phyloP scores from a whole-genome alignment of 2,329 filamentous ascomycete species.

The Zymoseptoria ardabiliae region DNA sequence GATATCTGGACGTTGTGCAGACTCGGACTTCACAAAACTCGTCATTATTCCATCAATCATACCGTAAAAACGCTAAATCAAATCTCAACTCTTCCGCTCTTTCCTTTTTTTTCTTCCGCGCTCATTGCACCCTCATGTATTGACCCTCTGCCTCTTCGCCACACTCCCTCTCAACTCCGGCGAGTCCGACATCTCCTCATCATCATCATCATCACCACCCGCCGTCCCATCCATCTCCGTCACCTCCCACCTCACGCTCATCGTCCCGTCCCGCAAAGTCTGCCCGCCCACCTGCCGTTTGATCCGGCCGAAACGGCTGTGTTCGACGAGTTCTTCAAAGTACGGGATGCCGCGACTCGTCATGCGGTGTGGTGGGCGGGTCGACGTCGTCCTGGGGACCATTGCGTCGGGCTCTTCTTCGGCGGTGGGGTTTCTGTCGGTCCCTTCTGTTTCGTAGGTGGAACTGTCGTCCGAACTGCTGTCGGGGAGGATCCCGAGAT shows the following conservation, averaged over 20 bases:
- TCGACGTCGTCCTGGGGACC: constrained; percentile 4
- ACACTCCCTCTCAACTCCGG: background rate
- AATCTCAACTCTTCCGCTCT: background rate
- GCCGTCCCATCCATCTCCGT: constrained; percentile 49
- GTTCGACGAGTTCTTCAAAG: constrained; percentile 76
- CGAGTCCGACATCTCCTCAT: constrained; percentile 1
- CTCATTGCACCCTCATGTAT: constrained; percentile 4
- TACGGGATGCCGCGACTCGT: constrained; percentile 60
- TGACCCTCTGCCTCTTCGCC: constrained; percentile 18
- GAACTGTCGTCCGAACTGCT: constrained; percentile 22
- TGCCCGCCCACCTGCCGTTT: constrained; percentile 55
- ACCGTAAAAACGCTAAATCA: background rate
- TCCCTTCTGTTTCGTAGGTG: constrained; percentile 21
- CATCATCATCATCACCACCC: constrained; percentile 14
- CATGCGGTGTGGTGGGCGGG: constrained; percentile 16
- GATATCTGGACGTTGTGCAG: too few species aligned
- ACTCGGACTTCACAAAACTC: too few species aligned
- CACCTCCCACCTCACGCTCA: constrained; percentile 75
- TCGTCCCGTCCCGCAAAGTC: constrained; percentile 54
- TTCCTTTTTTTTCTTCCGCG: too few species aligned
- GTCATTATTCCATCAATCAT: too few species aligned
- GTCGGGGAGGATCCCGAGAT: constrained; percentile 63
- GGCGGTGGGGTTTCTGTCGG: constrained; percentile 2
- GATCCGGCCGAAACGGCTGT: constrained; percentile 63
- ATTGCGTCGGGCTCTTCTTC: constrained; percentile 5